Evolutionary conservation across 371 early-diverging fungal genomes (phyloP).

Genomic region (Mortierella sp.): DNA sequence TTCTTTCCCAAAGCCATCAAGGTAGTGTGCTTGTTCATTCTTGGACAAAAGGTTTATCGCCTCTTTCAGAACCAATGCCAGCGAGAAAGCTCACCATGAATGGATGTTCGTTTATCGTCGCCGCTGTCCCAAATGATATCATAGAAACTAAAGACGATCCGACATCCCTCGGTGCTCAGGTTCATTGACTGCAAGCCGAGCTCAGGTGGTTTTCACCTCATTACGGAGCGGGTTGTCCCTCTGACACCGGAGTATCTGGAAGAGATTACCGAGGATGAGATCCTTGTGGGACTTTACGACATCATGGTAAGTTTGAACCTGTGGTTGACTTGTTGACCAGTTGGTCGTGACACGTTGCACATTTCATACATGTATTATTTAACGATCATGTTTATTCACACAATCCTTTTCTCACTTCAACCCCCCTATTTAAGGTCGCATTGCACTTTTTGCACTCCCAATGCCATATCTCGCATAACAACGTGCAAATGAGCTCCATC

Average conservation of each 20-base stretch:
- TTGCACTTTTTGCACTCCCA: constrained; percentile 55
- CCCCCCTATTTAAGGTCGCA: constrained; percentile 30
- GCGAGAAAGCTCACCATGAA: too few species aligned
- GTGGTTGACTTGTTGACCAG: not conserved
- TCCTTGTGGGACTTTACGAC: constrained; percentile 50
- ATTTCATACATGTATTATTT: not conserved
- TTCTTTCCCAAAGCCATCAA: constrained; percentile 56
- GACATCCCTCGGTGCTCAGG: constrained; percentile 54
- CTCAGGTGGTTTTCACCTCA: constrained; percentile 44
- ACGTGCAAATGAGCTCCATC: constrained; percentile 50
- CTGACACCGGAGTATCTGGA: constrained; percentile 48
- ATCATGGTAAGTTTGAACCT: constrained; percentile 36
- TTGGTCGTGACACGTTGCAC: not conserved
- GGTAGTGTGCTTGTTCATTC: constrained; percentile 6
- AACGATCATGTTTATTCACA: not conserved
- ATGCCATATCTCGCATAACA: constrained; percentile 53
- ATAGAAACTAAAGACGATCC: constrained; percentile 55
- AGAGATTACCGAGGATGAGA: constrained; percentile 47
- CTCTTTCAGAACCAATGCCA: too few species aligned
- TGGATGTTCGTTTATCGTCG: too few species aligned
- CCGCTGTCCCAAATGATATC: too few species aligned
- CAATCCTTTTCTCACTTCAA: not conserved
- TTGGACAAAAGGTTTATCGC: not conserved
- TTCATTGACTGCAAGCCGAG: constrained; percentile 55
- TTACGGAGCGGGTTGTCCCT: constrained; percentile 49